Percentiles rank a stretch among this genome's conserved stretches.
Evolutionary conservation across 352 stramenopile species (phyloP).

Genomic region (Globisporangium takayamanum): DNA sequence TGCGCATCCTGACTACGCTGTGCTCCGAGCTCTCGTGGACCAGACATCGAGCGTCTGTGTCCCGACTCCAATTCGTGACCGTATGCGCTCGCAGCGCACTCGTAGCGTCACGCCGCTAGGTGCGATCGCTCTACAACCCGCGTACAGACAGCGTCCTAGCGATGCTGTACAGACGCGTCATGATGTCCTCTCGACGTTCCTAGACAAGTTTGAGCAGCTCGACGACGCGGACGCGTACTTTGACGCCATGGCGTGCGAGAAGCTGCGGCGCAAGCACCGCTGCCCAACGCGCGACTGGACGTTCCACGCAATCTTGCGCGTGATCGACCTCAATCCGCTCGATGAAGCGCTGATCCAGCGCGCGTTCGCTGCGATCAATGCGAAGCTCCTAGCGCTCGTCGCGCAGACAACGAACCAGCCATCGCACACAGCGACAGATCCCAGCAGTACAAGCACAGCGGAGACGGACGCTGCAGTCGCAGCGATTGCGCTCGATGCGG

Average conservation of each 20-base stretch:
- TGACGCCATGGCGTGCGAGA: conserved; percentile 45
- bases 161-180: background rate
- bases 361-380: conserved; percentile 47
- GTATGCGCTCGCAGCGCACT: background rate
- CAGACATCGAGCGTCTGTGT: conserved; percentile 19
- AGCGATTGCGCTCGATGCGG: conserved; percentile 36
- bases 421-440: background rate
- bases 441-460: background rate
- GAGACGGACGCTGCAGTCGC: conserved; percentile 22
- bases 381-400: conserved; percentile 37
- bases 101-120: conserved; percentile 37
- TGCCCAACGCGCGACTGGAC: conserved; percentile 42
- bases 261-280: conserved; percentile 43
- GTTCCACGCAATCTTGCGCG: conserved; percentile 36
- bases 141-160: conserved; percentile 11
- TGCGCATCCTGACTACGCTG: conserved; percentile 18
- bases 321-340: conserved; percentile 54
- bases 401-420: conserved; percentile 14
- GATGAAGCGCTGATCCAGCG: conserved; percentile 58
- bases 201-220: conserved; percentile 41
- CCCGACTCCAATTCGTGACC: background rate
- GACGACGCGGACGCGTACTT: conserved; percentile 55
- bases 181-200: conserved; percentile 21
- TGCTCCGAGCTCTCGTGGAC: conserved; percentile 35
- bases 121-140: conserved; percentile 36